phyloP scores from a whole-genome alignment of 169 alveolate species.

The Plasmodium cynomolgi region DNA sequence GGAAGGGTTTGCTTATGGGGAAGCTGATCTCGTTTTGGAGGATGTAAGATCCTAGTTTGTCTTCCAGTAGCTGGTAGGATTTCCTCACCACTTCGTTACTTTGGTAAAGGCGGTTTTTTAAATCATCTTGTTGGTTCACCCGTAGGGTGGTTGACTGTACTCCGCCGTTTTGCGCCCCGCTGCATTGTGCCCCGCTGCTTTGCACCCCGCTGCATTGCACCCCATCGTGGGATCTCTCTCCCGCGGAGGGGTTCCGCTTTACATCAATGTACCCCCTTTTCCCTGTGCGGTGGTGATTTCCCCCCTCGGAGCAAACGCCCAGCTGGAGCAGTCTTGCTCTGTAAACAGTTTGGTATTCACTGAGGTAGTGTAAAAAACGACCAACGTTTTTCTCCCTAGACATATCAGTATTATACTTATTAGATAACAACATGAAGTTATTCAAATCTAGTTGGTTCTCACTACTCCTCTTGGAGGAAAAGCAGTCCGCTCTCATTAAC shows the following conservation, averaged over 20 bases:
- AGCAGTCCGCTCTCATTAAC: conserved; percentile 1
- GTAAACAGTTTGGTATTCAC: conserved; percentile 8
- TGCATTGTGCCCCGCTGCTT: neutral
- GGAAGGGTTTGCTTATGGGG: conserved; percentile 25
- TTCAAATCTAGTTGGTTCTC: conserved; percentile 66
- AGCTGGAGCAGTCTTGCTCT: neutral
- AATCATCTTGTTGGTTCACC: neutral
- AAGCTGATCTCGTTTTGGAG: conserved; percentile 64
- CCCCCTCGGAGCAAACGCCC: neutral
- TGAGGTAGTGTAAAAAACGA: conserved; percentile 19
- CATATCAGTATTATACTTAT: conserved; percentile 46
- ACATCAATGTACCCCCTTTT: neutral
- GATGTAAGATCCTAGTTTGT: conserved; percentile 17
- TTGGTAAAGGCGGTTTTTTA: conserved; percentile 31
- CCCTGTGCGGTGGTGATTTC: neutral
- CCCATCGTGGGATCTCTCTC: neutral
- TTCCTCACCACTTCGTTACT: conserved; percentile 29
- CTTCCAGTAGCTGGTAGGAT: conserved; percentile 25
- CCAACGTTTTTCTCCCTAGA: conserved; percentile 36
- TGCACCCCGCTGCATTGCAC: neutral
- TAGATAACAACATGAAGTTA: conserved; percentile 67
- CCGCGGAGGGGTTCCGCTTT: neutral
- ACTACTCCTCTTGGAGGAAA: neutral
- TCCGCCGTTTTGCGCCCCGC: neutral
- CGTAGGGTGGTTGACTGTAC: neutral